Percentiles rank a stretch among this genome's conserved stretches.
Conservation (phyloP, 2,329 filamentous ascomycete genomes). For the Trichoderma pleuroti region DNA sequence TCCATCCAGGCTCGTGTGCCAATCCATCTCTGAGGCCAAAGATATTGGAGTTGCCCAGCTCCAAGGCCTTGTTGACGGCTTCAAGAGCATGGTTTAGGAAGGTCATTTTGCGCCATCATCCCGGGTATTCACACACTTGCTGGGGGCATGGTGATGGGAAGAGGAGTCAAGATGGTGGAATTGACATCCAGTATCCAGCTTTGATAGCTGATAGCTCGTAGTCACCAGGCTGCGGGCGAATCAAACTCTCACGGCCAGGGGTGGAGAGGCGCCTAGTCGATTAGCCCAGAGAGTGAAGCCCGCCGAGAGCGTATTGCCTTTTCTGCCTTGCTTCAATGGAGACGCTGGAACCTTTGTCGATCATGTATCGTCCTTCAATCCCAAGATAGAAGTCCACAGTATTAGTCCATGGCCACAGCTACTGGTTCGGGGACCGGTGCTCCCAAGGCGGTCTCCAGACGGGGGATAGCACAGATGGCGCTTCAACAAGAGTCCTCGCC, state of each 20-base stretch:
- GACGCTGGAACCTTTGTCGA: slow-evolving; percentile 18
- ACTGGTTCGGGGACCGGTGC: not conserved
- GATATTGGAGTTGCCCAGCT: not conserved
- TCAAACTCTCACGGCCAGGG: not conserved
- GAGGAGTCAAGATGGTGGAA: slow-evolving; percentile 11
- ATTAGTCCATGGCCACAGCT: slow-evolving; percentile 2
- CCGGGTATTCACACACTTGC: slow-evolving; percentile 2
- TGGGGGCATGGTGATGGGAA: slow-evolving; percentile 6
- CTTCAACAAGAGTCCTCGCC: slow-evolving; percentile 5
- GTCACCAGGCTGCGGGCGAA: not conserved
- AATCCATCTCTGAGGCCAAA: not conserved
- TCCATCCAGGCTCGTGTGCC: not conserved
- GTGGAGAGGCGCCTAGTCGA: not conserved
- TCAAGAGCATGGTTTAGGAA: slow-evolving; percentile 17
- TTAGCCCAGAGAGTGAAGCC: not conserved
- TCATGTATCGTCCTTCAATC: slow-evolving; percentile 8
- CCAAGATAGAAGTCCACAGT: slow-evolving; percentile 17
- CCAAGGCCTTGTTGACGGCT: not conserved
- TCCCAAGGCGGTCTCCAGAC: not conserved
- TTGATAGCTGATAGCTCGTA: not conserved
- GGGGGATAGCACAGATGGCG: not conserved
- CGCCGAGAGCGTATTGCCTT: slow-evolving; percentile 4
- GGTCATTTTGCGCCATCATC: slow-evolving; percentile 10
- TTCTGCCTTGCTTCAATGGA: slow-evolving; percentile 5
- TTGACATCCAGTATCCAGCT: not conserved